Evolutionary conservation across 1,284 basidiomycete genomes (phyloP), one percentile per base, ranked within the genome.

Genomic region (Ceratobasidium sp.): DNA sequence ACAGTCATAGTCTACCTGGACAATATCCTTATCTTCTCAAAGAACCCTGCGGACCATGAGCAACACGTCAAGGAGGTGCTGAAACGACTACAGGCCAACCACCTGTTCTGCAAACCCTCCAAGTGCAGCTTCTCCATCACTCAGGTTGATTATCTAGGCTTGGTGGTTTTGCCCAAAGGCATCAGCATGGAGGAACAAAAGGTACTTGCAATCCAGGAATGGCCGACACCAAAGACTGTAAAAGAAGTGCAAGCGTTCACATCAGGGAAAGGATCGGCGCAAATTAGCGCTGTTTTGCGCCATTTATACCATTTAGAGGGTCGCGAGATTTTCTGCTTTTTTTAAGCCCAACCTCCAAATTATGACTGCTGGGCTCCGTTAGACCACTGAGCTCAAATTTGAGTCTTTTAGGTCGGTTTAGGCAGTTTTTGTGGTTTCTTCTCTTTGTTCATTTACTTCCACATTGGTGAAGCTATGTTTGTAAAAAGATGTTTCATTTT

Each of bases 241-340:
- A 74, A 67, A 28, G 74, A 80, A 43, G 43, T 79, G 21, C 77
- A 78, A 59, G 43, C 50, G 4, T 81, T 82, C n/a, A n/a, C n/a
- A n/a, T n/a, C n/a, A n/a, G n/a, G n/a, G n/a, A n/a, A n/a, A n/a
- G n/a, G n/a, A n/a, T n/a, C n/a, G n/a, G n/a, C n/a, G n/a, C n/a
- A n/a, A n/a, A n/a, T n/a, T n/a, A n/a, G n/a, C n/a, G n/a, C n/a
- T n/a, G n/a, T n/a, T n/a, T n/a, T n/a, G n/a, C n/a, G n/a, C n/a
- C n/a, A n/a, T n/a, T n/a, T n/a, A n/a, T n/a, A n/a, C n/a, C n/a
- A n/a, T n/a, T n/a, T n/a, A n/a, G n/a, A n/a, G n/a, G n/a, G n/a
- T n/a, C n/a, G n/a, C n/a, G n/a, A n/a, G n/a, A n/a, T n/a, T n/a
- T n/a, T n/a, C n/a, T n/a, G n/a, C n/a, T n/a, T n/a, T n/a, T n/a